phyloP scores from a whole-genome alignment of 2,329 filamentous ascomycete species.

The Aspergillus pseudoglaucus region DNA sequence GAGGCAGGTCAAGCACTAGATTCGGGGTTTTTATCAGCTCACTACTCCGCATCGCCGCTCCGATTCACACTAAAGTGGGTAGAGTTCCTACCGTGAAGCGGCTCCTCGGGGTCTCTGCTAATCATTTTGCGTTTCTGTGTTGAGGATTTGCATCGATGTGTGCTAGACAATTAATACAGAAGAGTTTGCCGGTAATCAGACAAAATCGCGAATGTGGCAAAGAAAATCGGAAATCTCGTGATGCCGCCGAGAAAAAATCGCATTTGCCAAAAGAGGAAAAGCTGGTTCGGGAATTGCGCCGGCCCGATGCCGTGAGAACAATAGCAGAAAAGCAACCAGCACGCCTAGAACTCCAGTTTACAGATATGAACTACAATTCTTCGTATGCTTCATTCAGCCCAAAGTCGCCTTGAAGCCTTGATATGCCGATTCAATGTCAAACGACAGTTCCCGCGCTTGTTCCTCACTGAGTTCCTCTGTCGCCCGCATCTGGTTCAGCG shows the following conservation, averaged over 20 bases:
- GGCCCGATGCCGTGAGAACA: not conserved
- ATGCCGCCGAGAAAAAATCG: constrained; percentile 21
- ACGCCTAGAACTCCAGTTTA: not conserved
- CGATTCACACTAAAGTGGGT: constrained; percentile 12
- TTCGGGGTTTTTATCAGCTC: constrained; percentile 26
- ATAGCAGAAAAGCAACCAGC: constrained; percentile 4
- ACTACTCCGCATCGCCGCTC: constrained; percentile 10
- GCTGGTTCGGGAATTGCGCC: constrained; percentile 17
- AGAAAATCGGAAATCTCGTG: constrained; percentile 10
- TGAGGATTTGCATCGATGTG: constrained; percentile 1
- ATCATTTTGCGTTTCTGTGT: constrained; percentile 22
- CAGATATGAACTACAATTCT: not conserved
- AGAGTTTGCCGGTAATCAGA: not conserved
- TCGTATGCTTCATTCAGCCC: constrained; percentile 35
- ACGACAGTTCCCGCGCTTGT: constrained; percentile 78
- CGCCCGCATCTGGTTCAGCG: constrained; percentile 94
- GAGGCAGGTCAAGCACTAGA: constrained; percentile 68
- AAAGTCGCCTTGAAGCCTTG: constrained; percentile 84
- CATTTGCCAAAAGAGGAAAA: constrained; percentile 26
- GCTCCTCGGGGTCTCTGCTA: constrained; percentile 27
- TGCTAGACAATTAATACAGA: not conserved
- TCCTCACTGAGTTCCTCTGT: constrained; percentile 83
- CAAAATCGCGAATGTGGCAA: constrained; percentile 9
- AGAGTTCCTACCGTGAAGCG: constrained; percentile 30
- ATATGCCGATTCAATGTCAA: constrained; percentile 92